phyloP scores from a whole-genome alignment of 2,329 filamentous ascomycete genomes.

The Geoglossum cookeanum region DNA sequence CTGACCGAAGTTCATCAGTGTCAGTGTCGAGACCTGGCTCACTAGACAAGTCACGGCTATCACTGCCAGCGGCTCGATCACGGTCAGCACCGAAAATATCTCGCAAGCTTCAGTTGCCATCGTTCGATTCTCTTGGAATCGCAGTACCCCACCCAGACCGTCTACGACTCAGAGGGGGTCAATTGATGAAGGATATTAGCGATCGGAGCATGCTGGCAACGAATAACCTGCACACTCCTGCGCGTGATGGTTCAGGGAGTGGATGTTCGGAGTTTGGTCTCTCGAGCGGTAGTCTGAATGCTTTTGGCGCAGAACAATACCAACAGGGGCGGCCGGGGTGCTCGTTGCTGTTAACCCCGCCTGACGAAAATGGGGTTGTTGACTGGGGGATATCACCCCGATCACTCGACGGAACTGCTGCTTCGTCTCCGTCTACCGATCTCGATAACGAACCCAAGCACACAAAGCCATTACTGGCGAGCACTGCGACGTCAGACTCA shows the following conservation, averaged over 20 bases:
- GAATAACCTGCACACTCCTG: conserved; percentile 7
- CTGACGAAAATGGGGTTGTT: conserved; percentile 22
- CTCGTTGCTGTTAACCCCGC: conserved; percentile 22
- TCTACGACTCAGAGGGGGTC: conserved; percentile 13
- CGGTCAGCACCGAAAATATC: not conserved
- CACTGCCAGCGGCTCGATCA: not conserved
- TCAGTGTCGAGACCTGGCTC: not conserved
- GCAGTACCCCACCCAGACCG: conserved; percentile 26
- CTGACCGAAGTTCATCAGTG: not conserved
- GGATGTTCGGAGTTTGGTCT: not conserved
- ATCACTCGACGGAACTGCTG: conserved; percentile 11
- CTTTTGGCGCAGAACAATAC: not conserved
- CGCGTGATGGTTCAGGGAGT: not conserved
- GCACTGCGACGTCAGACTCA: not conserved
- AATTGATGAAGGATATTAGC: conserved; percentile 13
- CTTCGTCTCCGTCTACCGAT: conserved; percentile 17
- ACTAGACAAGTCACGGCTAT: not conserved
- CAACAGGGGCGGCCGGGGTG: conserved; percentile 9
- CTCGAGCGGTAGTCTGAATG: not conserved
- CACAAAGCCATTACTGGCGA: conserved; percentile 7
- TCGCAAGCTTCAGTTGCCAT: conserved; percentile 29
- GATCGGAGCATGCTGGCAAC: conserved; percentile 10
- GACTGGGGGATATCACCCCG: conserved; percentile 14
- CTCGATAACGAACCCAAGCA: conserved; percentile 13
- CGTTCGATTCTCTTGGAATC: conserved; percentile 33